Conservation (phyloP, 176 grass and related monocot species). For the Triticum timopheevii region DNA sequence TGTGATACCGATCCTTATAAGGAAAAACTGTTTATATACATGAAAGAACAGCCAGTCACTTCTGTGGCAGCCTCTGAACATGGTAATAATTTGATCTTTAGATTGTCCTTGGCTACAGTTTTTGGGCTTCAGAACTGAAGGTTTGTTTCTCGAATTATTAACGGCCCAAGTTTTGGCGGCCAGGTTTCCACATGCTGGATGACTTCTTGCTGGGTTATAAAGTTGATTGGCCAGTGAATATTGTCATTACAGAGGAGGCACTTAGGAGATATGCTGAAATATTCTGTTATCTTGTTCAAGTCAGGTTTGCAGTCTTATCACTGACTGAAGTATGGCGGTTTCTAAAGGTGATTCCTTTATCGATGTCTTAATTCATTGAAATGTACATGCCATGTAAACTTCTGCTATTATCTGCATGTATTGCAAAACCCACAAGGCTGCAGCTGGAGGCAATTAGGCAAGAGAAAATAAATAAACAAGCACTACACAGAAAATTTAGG, state of each 20-base stretch:
- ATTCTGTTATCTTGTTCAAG: conserved; percentile 85
- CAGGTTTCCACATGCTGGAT: conserved; percentile 77
- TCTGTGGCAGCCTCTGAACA: conserved; percentile 45
- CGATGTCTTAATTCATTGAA: conserved; percentile 23
- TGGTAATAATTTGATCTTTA: conserved; percentile 47
- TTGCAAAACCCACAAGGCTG: background rate
- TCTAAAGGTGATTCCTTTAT: conserved; percentile 65
- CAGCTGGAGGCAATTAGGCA: background rate
- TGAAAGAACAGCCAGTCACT: conserved; percentile 44
- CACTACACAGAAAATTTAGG: background rate
- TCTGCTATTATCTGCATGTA: background rate
- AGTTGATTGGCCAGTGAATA: conserved; percentile 95
- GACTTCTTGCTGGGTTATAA: conserved; percentile 83
- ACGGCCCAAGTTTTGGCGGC: conserved; percentile 31
- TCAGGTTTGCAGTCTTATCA: conserved; percentile 78
- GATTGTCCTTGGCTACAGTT: background rate
- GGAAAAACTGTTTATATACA: conserved; percentile 80
- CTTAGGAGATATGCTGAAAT: conserved; percentile 94
- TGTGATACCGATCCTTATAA: conserved; percentile 81
- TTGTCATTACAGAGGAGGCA: conserved; percentile 75
- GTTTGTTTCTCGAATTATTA: conserved; percentile 21
- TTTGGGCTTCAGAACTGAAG: conserved; percentile 6
- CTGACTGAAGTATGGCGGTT: conserved; percentile 72
- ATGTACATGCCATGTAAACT: background rate
- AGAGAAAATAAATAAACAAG: background rate